Evolutionary conservation across 257 asterid species (phyloP).

Genomic region (Vinca minor): DNA sequence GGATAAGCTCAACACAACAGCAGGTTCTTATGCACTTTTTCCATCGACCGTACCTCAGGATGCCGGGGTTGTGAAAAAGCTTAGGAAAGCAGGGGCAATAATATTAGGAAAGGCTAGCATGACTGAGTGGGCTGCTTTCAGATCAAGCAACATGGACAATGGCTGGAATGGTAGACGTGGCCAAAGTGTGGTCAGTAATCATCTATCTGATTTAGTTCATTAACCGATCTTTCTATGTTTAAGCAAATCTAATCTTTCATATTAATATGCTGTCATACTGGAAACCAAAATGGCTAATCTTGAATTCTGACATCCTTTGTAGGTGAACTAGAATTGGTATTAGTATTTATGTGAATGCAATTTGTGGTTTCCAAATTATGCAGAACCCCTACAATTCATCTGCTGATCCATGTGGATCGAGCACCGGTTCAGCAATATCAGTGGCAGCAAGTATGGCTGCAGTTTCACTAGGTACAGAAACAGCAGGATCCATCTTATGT

Average conservation of each 20-base stretch:
- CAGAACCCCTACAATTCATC: conserved; percentile 55
- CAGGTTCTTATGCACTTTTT: conserved; percentile 42
- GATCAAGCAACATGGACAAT: conserved; percentile 23
- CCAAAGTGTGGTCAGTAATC: conserved; percentile 40
- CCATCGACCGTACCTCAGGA: conserved; percentile 38
- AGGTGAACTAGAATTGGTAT: no score
- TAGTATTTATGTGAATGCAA: neutral
- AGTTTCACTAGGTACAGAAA: conserved; percentile 58
- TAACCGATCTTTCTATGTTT: neutral
- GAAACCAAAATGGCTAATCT: neutral
- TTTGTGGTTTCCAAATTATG: neutral
- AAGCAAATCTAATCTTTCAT: neutral
- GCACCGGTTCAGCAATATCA: conserved; percentile 68
- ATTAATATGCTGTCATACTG: neutral
- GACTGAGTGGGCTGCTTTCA: conserved; percentile 39
- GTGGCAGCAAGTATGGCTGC: conserved; percentile 61
- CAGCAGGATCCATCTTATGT: conserved; percentile 58
- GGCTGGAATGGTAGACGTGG: conserved; percentile 58
- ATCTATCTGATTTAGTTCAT: neutral
- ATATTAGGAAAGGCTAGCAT: conserved; percentile 46
- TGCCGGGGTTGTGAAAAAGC: conserved; percentile 35
- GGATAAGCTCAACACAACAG: conserved; percentile 46
- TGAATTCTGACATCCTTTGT: neutral
- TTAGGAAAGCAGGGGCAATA: conserved; percentile 35
- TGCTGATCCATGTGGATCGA: conserved; percentile 50